Evolutionary conservation across 2,329 filamentous ascomycete genomes (phyloP).

Genomic region (Aspergillus ibericus): DNA sequence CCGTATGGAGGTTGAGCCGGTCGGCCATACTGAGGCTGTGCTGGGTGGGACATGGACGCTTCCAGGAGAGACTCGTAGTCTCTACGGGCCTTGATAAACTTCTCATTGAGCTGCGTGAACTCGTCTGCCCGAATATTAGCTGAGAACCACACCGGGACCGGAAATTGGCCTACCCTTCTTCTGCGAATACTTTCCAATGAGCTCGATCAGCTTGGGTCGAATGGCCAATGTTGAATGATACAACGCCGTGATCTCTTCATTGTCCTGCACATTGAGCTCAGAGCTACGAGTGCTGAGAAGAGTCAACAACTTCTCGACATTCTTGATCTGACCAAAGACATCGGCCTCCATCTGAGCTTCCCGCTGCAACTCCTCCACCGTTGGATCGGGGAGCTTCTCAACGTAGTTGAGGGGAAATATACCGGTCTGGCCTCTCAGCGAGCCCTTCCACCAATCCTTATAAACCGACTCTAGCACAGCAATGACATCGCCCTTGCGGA

Average conservation of each 20-base stretch:
- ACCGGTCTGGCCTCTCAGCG: constrained; percentile 87
- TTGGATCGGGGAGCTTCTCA: constrained; percentile 93
- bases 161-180: constrained; percentile 74
- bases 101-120: constrained; percentile 97
- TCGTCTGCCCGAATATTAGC: constrained; percentile 64
- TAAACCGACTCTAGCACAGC: constrained; percentile 96
- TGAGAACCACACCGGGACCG: neutral
- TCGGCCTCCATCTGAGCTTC: constrained; percentile 94
- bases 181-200: constrained; percentile 98
- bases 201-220: constrained; percentile 91
- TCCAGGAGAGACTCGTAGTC: constrained; percentile 97
- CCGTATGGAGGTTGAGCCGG: constrained; percentile 40
- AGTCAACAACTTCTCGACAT: constrained; percentile 79
- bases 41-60: constrained; percentile 93
- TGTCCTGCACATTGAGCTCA: constrained; percentile 80
- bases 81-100: constrained; percentile 96
- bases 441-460: constrained; percentile 99
- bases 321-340: constrained; percentile 74
- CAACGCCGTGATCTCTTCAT: constrained; percentile 87
- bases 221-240: constrained; percentile 96
- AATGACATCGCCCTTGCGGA: constrained; percentile 95
- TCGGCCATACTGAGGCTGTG: constrained; percentile 74
- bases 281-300: constrained; percentile 84
- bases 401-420: constrained; percentile 99
- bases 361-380: constrained; percentile 86